A percentile compares a stretch with the other conserved stretches of the same genome.
These are phyloP conservation scores for Pseudocercospora crystallina DNA, from an alignment of 2,329 filamentous ascomycete genomes.

Conservation along the genomic window DNA sequence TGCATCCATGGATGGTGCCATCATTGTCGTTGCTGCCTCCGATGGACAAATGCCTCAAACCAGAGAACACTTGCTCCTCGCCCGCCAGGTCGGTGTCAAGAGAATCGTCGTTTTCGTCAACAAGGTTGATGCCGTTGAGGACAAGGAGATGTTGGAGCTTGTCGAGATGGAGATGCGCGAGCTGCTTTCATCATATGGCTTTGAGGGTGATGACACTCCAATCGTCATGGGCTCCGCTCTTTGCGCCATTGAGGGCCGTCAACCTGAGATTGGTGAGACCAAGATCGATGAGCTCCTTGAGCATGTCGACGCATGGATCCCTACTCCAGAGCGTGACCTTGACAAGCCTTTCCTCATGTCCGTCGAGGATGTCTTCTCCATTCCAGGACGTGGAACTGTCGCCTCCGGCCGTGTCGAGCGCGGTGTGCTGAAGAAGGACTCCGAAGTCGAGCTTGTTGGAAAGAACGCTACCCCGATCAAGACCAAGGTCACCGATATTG, in stretches of 20 bases:
- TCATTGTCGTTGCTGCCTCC: constrained; percentile 96
- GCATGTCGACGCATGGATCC: constrained; percentile 94
- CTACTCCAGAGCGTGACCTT: constrained; percentile 86
- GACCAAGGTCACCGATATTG: constrained; percentile 99
- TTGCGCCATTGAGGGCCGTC: constrained; percentile 84
- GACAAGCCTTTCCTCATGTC: constrained; percentile 99
- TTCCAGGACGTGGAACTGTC: constrained; percentile 85
- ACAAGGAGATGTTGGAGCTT: constrained; percentile 99
- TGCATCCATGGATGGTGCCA: constrained; percentile 98
- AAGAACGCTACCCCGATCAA: constrained; percentile 81
- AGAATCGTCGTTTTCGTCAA: constrained; percentile 99
- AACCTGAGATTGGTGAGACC: constrained; percentile 78
- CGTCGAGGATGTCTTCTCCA: constrained; percentile 68
- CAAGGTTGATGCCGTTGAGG: constrained; percentile 96
- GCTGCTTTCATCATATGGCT: constrained; percentile 86
- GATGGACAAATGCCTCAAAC: constrained; percentile 99
- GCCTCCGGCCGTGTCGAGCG: constrained; percentile 97
- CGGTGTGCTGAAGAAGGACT: constrained; percentile 87
- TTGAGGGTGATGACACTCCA: constrained; percentile 96
- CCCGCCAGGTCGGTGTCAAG: constrained; percentile 97
- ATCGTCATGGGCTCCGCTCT: constrained; percentile 97
- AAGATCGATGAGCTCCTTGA: constrained; percentile 91
- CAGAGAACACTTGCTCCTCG: constrained; percentile 94
- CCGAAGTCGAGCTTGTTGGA: constrained; percentile 91
- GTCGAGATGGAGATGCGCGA: constrained; percentile 99